phyloP scores from a whole-genome alignment of 306 rosid genomes.

The Dalbergia cochinchinensis region DNA sequence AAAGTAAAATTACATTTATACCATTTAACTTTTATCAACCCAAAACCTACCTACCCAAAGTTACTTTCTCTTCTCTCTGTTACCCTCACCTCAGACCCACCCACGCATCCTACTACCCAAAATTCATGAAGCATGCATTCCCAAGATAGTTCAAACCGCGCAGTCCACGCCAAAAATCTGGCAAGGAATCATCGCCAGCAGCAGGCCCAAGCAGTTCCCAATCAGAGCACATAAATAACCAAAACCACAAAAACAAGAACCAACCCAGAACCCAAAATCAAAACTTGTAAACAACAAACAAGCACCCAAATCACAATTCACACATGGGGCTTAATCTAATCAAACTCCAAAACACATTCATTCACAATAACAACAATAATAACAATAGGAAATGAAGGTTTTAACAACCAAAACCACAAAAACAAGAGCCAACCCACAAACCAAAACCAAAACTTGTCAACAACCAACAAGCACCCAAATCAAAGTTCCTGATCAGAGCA shows the following conservation, averaged over 20 bases:
- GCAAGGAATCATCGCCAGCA: slow-evolving; percentile 32
- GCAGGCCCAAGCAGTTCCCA: slow-evolving; percentile 57
- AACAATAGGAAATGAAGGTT: neutral
- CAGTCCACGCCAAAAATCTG: slow-evolving; percentile 75
- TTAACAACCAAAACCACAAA: neutral
- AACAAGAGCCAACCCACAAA: neutral
- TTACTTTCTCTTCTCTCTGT: no score
- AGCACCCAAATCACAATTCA: neutral
- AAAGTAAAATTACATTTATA: no score
- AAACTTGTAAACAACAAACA: neutral
- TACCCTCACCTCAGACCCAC: no score
- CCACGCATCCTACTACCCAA: no score
- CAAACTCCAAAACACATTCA: neutral
- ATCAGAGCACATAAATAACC: slow-evolving; percentile 28
- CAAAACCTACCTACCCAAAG: no score
- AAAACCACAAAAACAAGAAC: neutral
- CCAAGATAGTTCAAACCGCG: slow-evolving; percentile 87
- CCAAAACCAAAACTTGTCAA: neutral
- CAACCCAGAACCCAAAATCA: neutral
- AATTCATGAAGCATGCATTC: slow-evolving; percentile 92
- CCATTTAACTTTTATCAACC: no score
- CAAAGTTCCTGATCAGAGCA: neutral
- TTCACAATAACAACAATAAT: neutral
- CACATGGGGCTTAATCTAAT: no score
- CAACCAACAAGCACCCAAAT: neutral